These are phyloP conservation scores for Myotisia sp. DNA, from an alignment of 2,329 filamentous ascomycete species.

Conservation along the genomic window DNA sequence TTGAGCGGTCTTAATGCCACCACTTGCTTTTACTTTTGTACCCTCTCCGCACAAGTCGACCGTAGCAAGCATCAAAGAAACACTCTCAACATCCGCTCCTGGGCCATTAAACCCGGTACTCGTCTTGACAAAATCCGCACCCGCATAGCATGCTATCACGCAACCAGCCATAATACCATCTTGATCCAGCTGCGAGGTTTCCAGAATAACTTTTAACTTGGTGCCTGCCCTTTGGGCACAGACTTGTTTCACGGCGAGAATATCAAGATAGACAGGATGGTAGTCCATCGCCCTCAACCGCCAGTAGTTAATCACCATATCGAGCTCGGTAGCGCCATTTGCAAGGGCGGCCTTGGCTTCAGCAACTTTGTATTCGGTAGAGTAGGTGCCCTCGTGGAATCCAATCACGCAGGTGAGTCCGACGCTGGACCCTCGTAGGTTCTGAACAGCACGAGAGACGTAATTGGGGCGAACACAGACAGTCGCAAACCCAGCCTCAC, in stretches of 20 bases:
- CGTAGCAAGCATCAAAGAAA: conserved; percentile 40
- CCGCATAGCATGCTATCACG: conserved; percentile 38
- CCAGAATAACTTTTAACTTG: conserved; percentile 44
- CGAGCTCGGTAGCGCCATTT: conserved; percentile 42
- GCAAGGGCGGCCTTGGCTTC: conserved; percentile 38
- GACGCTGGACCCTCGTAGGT: conserved; percentile 35
- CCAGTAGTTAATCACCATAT: conserved; percentile 45
- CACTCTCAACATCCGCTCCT: conserved; percentile 39
- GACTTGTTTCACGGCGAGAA: conserved; percentile 37
- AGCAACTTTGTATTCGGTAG: conserved; percentile 36
- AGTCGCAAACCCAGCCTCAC: conserved; percentile 28
- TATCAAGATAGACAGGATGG: conserved; percentile 38
- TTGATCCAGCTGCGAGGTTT: conserved; percentile 39
- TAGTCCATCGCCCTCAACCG: conserved; percentile 35
- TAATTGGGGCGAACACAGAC: conserved; percentile 44
- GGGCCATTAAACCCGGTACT: conserved; percentile 45
- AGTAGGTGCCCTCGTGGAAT: conserved; percentile 45
- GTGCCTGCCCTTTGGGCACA: conserved; percentile 16
- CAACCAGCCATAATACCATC: conserved; percentile 41
- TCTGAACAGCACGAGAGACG: conserved; percentile 37
- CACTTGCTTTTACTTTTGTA: conserved; percentile 42
- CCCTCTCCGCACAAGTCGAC: conserved; percentile 27
- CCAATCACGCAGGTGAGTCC: conserved; percentile 44
- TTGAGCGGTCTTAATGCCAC: conserved; percentile 39
- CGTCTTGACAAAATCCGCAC: conserved; percentile 47